Evolutionary conservation across 345 rosid genomes (phyloP).

Genomic region (Acer negundo): DNA sequence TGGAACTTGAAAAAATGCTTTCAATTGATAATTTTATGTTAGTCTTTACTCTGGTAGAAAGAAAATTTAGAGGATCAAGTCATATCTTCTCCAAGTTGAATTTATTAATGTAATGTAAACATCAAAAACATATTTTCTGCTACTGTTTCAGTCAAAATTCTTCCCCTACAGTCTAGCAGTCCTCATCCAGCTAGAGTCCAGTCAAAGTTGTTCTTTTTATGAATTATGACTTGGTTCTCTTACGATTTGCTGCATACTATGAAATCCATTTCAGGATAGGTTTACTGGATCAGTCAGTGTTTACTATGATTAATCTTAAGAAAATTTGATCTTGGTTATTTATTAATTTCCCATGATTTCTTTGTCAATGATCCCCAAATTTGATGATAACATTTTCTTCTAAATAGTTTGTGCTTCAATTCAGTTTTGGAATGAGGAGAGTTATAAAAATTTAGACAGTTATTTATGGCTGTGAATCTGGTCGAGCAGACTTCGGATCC

Average conservation of each 20-base stretch:
- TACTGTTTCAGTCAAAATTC: not conserved
- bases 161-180: not conserved
- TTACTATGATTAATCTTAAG: not conserved
- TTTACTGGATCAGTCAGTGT: not conserved
- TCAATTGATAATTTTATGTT: not conserved
- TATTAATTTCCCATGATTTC: too few relatives aligned
- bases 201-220: not conserved
- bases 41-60: too few relatives aligned
- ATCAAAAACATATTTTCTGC: not conserved
- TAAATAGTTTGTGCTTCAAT: not conserved
- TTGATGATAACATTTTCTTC: too few relatives aligned
- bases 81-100: too few relatives aligned
- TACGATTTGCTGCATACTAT: not conserved
- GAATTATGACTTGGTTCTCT: not conserved
- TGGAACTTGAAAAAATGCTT: not conserved
- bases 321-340: not conserved
- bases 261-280: not conserved
- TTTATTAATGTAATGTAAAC: too few relatives aligned
- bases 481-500: too few relatives aligned
- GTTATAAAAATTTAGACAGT: too few relatives aligned
- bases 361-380: not conserved
- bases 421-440: not conserved
- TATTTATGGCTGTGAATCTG: too few relatives aligned
- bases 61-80: too few relatives aligned
- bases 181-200: not conserved